Evolutionary conservation across 768 basidiomycete genomes (phyloP).

Genomic region (Pleurotus sapidus): DNA sequence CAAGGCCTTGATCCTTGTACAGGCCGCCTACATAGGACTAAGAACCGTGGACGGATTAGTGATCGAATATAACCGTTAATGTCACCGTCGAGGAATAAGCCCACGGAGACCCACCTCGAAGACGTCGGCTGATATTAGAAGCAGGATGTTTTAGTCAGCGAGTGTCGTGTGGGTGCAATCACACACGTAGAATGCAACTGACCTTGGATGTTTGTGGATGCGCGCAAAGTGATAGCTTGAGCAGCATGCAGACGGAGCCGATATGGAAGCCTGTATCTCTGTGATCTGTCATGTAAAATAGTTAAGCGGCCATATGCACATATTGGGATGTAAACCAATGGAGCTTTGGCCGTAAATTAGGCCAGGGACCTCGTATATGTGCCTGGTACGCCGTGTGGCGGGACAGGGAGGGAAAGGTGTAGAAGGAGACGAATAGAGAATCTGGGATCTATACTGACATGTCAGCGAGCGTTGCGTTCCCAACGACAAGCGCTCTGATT

Average conservation of each 20-base stretch:
- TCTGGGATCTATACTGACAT: constrained; percentile 41
- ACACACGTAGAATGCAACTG: constrained; percentile 13
- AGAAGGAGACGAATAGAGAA: neutral
- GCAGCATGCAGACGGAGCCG: constrained; percentile 64
- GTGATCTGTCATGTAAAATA: constrained; percentile 39
- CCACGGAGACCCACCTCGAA: constrained; percentile 59
- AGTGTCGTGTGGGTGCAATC: constrained; percentile 3
- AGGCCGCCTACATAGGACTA: constrained; percentile 82
- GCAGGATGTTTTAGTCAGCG: neutral
- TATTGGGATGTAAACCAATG: neutral
- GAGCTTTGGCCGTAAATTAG: neutral
- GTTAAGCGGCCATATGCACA: neutral
- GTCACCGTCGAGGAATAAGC: neutral
- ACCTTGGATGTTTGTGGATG: constrained; percentile 76
- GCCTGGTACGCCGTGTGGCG: neutral
- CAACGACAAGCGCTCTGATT: constrained; percentile 74
- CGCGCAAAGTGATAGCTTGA: constrained; percentile 67
- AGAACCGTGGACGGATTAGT: neutral
- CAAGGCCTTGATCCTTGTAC: constrained; percentile 66
- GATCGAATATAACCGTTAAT: neutral
- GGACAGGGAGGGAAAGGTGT: neutral
- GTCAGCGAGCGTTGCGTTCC: constrained; percentile 68
- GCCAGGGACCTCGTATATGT: neutral
- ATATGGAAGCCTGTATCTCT: constrained; percentile 62
- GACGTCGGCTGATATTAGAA: constrained; percentile 55